Evolutionary conservation across 164 flowering plant genomes (phyloP), one percentile per base, ranked within the genome.

Genomic region (Akebia trifoliata): DNA sequence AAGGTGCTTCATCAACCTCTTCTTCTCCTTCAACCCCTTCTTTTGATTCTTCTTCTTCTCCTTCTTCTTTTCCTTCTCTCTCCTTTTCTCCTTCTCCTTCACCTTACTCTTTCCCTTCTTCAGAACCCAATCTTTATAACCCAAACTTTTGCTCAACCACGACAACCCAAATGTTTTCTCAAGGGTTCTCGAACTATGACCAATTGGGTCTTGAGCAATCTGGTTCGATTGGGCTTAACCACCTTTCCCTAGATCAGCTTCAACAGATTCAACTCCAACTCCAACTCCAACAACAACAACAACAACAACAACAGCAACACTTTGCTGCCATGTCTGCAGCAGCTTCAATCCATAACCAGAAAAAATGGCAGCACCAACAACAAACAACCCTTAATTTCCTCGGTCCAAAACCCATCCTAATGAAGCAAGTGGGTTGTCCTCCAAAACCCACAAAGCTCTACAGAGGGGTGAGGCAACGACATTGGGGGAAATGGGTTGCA

Each of bases 401-500:
- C 1, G 53, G 76, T n/a, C 91, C 90, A 0, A 79, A 72, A 40
- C 64, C 84, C 12, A 48, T 76, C 14, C 72, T 77, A 12, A 85
- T 90, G 92, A 86, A 90, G 76, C 79, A 72, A 2, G 67, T 65
- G 55, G 90, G 87, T n/a, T 46, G 75, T 0, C 68, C 73, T 0
- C 36, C 75, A 4, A 90, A 90, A 50, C 86, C 95, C 66, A 66
- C 78, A 3, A 90, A 90, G 83, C 90, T 87, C 8, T 90, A 90
- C 76, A 67, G 97, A 37, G 97, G 97, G 4, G 97, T 90, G 11
- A 75, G 97, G 64, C 97, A 90, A 61, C 55, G 97, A 48, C 97
- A 90, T 61, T 90, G 95, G 95, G 95, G 95, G 4, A 90, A 90
- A 56, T 90, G 97, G 97, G 97, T 90, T 22, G 97, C 95, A 0